phyloP scores from a whole-genome alignment of 208 protist species.

The Leishmania tarentolae region DNA sequence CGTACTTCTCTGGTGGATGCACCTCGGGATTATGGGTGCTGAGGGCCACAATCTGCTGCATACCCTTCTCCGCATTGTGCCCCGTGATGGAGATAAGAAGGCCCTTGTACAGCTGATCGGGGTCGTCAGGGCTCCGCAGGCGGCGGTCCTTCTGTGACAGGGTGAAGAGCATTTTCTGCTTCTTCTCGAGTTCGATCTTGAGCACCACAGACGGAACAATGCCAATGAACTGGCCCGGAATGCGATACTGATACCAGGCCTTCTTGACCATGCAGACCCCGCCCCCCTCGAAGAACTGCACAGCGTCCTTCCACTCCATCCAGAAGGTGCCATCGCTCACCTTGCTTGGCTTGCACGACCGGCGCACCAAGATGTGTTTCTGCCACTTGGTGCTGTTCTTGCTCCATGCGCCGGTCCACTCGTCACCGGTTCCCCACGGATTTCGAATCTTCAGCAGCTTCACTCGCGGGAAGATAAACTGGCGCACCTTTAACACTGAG shows the following conservation, averaged over 20 bases:
- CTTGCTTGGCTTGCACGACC: conserved; percentile 24
- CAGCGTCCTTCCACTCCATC: conserved; percentile 62
- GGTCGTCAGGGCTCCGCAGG: conserved; percentile 32
- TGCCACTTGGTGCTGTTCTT: conserved; percentile 37
- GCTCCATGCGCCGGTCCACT: conserved; percentile 51
- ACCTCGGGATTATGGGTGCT: conserved; percentile 30
- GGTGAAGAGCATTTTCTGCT: conserved; percentile 42
- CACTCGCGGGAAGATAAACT: conserved; percentile 32
- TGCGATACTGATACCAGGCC: conserved; percentile 48
- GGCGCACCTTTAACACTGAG: conserved; percentile 35
- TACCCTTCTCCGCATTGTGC: conserved; percentile 13
- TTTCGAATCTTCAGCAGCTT: conserved; percentile 50
- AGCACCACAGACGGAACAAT: conserved; percentile 44
- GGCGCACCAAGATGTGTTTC: conserved; percentile 31
- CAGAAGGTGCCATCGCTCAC: conserved; percentile 59
- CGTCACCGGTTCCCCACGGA: conserved; percentile 31
- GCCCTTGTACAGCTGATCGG: conserved; percentile 45
- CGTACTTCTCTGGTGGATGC: conserved; percentile 35
- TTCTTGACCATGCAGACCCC: conserved; percentile 42
- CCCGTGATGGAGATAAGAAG: conserved; percentile 48
- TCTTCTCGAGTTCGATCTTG: conserved; percentile 41
- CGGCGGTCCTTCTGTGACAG: conserved; percentile 66
- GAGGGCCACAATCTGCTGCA: conserved; percentile 27
- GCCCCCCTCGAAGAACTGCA: conserved; percentile 63
- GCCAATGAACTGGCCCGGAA: conserved; percentile 49